Conservation (phyloP, 2,329 filamentous ascomycete genomes). For the Colletotrichum sp. region DNA sequence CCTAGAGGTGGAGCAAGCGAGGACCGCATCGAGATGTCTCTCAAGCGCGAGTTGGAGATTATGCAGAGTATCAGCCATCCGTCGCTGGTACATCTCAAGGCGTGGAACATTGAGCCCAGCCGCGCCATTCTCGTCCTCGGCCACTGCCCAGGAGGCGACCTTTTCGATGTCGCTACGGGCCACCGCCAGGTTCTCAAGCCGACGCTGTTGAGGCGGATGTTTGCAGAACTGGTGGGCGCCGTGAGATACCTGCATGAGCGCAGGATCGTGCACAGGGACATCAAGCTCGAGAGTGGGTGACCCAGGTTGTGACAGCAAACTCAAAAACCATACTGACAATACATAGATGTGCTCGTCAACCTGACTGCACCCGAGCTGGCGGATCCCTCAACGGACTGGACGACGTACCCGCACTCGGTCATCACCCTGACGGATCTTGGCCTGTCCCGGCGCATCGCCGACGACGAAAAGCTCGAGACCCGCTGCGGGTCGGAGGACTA, state of each 20-base stretch:
- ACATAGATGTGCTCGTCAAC: constrained; percentile 87
- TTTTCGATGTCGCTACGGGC: constrained; percentile 88
- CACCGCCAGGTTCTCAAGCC: constrained; percentile 73
- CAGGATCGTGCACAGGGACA: constrained; percentile 93
- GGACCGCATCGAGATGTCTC: constrained; percentile 88
- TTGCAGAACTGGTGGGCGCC: constrained; percentile 86
- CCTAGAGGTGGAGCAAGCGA: constrained; percentile 93
- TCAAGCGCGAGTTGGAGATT: constrained; percentile 95
- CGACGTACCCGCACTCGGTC: constrained; percentile 79
- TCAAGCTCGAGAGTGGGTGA: constrained; percentile 89
- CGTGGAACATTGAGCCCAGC: constrained; percentile 84
- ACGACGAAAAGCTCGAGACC: constrained; percentile 88
- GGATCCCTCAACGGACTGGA: constrained; percentile 70
- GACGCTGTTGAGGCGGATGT: constrained; percentile 79
- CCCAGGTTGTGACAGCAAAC: background rate
- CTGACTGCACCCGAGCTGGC: constrained; percentile 72
- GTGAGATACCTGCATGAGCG: constrained; percentile 84
- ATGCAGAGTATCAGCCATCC: constrained; percentile 88
- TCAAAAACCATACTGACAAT: constrained; percentile 8
- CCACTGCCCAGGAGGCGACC: constrained; percentile 91
- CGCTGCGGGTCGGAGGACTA: constrained; percentile 97
- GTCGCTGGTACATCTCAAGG: constrained; percentile 88
- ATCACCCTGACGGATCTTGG: constrained; percentile 92
- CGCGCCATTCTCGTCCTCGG: constrained; percentile 86
- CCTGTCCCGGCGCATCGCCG: constrained; percentile 82